Conservation (phyloP, 108 stramenopile species). For the Craspedostauros australis region DNA sequence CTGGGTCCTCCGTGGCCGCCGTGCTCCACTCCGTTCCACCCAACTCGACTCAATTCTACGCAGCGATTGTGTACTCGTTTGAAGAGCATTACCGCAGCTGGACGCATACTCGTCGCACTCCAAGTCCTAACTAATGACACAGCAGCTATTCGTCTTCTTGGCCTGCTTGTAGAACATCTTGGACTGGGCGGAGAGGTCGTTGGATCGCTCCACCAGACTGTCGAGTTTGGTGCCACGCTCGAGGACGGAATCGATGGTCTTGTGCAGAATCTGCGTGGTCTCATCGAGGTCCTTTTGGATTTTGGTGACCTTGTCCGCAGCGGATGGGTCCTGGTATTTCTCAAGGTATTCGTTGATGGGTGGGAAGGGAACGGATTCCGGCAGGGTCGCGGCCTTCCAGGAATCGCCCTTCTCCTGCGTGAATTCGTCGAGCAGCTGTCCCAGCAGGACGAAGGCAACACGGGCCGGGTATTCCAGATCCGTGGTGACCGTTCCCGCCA, state of each 20-base stretch:
- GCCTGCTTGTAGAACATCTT: slow-evolving; percentile 99
- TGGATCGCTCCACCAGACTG: slow-evolving; percentile 91
- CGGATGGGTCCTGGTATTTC: slow-evolving; percentile 89
- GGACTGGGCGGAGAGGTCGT: slow-evolving; percentile 93
- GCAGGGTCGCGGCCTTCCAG: slow-evolving; percentile 57
- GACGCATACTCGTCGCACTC: too few relatives aligned
- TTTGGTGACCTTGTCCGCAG: slow-evolving; percentile 97
- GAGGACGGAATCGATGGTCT: slow-evolving; percentile 97
- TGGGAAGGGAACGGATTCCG: slow-evolving; percentile 61
- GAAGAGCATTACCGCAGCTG: too few relatives aligned
- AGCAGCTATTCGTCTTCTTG: slow-evolving; percentile 97
- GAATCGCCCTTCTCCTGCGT: slow-evolving; percentile 43
- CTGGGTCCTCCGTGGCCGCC: too few relatives aligned
- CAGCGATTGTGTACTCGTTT: too few relatives aligned
- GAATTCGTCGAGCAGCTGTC: slow-evolving; percentile 95
- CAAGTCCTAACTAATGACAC: slow-evolving; percentile 78
- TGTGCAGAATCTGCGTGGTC: slow-evolving; percentile 97
- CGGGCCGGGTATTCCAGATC: slow-evolving; percentile 97
- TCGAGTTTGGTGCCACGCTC: slow-evolving; percentile 97
- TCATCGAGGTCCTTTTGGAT: slow-evolving; percentile 99
- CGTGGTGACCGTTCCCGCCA: slow-evolving; percentile 88
- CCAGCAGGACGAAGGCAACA: slow-evolving; percentile 95
- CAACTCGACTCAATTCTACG: too few relatives aligned
- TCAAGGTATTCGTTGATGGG: slow-evolving; percentile 62
- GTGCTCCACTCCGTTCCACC: too few relatives aligned